Evolutionary conservation across 2,329 filamentous ascomycete species (phyloP), one percentile per base, ranked within the genome.

Genomic region (Aspergillus transmontanensis): DNA sequence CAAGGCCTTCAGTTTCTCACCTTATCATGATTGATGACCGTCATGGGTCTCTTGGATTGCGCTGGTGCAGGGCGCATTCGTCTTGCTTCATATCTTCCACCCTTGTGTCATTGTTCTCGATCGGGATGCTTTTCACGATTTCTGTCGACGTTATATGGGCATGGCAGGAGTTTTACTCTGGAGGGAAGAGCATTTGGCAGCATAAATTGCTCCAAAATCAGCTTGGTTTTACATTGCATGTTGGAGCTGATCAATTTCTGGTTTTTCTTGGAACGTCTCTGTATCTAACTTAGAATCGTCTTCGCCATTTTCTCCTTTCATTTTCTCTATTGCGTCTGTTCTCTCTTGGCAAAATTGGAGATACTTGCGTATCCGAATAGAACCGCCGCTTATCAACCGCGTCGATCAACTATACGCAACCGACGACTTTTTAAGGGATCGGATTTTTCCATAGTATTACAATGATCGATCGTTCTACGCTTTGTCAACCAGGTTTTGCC

Each of bases 91-190:
- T 63, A 59, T 66, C 46, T 30, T 43, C 61, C 34, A 39, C 59
- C 54, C 61, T 60, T 50, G 32, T 61, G 62, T 43, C 50, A 39
- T 48, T 30, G 54, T 50, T 46, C 19, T 59, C 55, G 56, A 43
- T 61, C 60, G 60, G 63, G 66, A 63, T 57, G 57, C 39, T 60
- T 66, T 68, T 53, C 26, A 59, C 23, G 34, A 60, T 56, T 68
- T 62, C 48, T 58, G 60, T 65, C 51, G 60, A 66, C 60, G 66
- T 66, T 67, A 62, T 64, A 61, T 66, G 63, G 60, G 65, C 61
- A 67, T 68, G 64, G 66, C 45, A 65, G 69, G 68, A 70, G 66
- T 68, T 67, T 63, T 59, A 64, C 57, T 63, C 61, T 59, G 65
- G 67, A 66, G 58, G 53, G 60, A 60, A 60, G 63, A 65, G 63